A percentile compares a stretch with the other conserved stretches of the same genome.
Conservation (phyloP, 495 filamentous ascomycete genomes). For the Pyronema omphalodes region DNA sequence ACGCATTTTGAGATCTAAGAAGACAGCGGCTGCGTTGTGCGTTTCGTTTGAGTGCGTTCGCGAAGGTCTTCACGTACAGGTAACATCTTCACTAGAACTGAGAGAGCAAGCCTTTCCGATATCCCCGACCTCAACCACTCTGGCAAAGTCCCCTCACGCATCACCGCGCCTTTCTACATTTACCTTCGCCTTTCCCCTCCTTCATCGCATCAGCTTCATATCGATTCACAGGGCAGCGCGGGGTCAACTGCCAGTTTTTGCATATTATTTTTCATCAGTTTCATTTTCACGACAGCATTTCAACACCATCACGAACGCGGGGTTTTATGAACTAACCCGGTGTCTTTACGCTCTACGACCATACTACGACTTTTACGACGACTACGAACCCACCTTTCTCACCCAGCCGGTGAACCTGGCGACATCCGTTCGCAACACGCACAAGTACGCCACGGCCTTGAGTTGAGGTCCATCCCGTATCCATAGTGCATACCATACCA, state of each 20-base stretch:
- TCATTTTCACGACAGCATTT: not conserved
- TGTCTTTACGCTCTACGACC: not conserved
- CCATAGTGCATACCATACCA: not conserved
- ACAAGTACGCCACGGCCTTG: too few relatives aligned
- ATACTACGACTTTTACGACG: too few relatives aligned
- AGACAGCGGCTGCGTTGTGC: not conserved
- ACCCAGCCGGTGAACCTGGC: too few relatives aligned
- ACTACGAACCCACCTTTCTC: too few relatives aligned
- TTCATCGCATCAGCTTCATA: too few relatives aligned
- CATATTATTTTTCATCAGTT: not conserved
- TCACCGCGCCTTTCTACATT: not conserved
- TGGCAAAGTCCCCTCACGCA: not conserved
- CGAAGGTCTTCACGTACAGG: not conserved
- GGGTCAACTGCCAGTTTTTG: not conserved
- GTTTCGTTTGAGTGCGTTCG: not conserved
- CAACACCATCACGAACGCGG: not conserved
- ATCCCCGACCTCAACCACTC: not conserved
- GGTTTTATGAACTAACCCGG: not conserved
- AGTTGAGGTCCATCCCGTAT: too few relatives aligned
- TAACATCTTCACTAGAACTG: not conserved
- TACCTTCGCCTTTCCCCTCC: not conserved
- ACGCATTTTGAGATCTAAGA: too few relatives aligned
- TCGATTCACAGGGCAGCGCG: not conserved
- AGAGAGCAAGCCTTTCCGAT: not conserved
- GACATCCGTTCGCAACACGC: too few relatives aligned